phyloP scores from a whole-genome alignment of 441 rosid species.

The Adansonia grandidieri region DNA sequence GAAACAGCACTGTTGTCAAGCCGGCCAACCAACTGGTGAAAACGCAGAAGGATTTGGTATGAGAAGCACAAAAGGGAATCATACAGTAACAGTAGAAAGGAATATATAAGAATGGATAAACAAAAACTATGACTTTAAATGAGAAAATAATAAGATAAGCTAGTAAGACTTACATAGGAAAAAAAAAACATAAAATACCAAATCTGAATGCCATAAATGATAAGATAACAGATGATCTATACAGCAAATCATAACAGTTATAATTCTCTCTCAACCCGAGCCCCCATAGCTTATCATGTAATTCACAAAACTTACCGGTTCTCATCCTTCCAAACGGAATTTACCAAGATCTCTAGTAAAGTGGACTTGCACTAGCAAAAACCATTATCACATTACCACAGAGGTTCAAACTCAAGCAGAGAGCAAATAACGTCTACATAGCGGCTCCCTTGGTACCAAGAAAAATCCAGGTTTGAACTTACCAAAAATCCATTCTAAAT shows the following conservation, averaged over 20 bases:
- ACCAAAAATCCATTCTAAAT: neutral
- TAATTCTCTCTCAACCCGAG: neutral
- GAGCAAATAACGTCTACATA: neutral
- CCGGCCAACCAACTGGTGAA: constrained; percentile 80
- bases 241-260: neutral
- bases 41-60: constrained; percentile 7
- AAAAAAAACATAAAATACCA: neutral
- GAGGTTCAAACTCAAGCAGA: neutral
- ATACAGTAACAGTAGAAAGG: neutral
- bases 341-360: neutral
- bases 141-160: neutral
- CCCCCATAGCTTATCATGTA: neutral
- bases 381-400: neutral
- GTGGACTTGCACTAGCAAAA: neutral
- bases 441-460: neutral
- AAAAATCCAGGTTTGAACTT: neutral
- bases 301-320: neutral
- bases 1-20: constrained; percentile 97
- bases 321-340: neutral
- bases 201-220: constrained; percentile 6
- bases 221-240: neutral
- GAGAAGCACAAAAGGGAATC: constrained; percentile 16
- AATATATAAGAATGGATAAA: neutral
- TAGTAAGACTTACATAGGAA: neutral
- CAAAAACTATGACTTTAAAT: neutral